A percentile compares a stretch with the other conserved stretches of the same genome.
phyloP scores from a whole-genome alignment of 495 filamentous ascomycete genomes.

The Hyaloscypha variabilis region DNA sequence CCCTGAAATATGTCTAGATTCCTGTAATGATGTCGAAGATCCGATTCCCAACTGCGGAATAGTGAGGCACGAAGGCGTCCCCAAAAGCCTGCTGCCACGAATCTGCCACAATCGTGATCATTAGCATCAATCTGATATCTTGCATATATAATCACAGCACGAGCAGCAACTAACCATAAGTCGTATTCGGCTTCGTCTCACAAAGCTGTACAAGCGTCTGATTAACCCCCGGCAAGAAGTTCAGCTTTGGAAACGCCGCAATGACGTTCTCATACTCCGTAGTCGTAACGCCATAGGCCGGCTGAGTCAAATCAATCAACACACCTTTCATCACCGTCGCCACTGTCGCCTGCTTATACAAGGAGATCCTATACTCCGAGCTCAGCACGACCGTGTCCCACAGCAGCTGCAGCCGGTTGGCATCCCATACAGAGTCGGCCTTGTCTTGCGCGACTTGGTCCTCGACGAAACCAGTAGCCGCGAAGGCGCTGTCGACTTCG shows the following conservation, averaged over 20 bases:
- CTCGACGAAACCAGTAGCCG: conserved; percentile 38
- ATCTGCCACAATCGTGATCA: conserved; percentile 29
- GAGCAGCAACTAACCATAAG: conserved; percentile 40
- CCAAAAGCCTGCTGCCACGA: conserved; percentile 34
- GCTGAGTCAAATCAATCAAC: conserved; percentile 39
- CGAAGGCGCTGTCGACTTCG: conserved; percentile 48
- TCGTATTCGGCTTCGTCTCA: conserved; percentile 39
- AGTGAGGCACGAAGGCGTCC: conserved; percentile 32
- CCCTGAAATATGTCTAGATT: conserved; percentile 11
- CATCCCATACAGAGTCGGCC: conserved; percentile 36
- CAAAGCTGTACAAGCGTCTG: conserved; percentile 39
- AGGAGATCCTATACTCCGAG: conserved; percentile 37
- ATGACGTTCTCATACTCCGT: conserved; percentile 37
- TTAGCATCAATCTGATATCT: conserved; percentile 28
- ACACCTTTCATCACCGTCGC: conserved; percentile 37
- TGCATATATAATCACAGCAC: conserved; percentile 24
- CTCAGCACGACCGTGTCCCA: conserved; percentile 47
- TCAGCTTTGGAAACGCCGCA: conserved; percentile 35
- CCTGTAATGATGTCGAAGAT: conserved; percentile 29
- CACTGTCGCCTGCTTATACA: conserved; percentile 46
- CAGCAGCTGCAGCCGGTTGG: conserved; percentile 43
- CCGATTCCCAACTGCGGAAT: conserved; percentile 34
- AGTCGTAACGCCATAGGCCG: conserved; percentile 33
- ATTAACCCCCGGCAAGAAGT: conserved; percentile 36
- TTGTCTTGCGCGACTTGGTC: conserved; percentile 31